Percentiles rank a stretch among this genome's conserved stretches.
phyloP scores from a whole-genome alignment of 768 basidiomycete species.

The Phaeotremella skinneri region DNA sequence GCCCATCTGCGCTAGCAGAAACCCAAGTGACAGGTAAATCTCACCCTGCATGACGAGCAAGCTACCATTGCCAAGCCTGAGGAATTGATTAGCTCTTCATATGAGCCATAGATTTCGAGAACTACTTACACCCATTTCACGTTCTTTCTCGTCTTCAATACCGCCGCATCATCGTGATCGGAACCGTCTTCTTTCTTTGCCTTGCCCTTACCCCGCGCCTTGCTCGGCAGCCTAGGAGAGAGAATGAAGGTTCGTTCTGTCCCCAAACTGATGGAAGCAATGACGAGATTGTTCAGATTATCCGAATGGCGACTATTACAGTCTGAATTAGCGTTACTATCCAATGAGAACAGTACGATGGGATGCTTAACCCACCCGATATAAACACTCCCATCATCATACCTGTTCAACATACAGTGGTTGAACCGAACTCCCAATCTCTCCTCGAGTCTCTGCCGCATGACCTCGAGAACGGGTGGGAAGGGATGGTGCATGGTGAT shows the following conservation, averaged over 20 bases:
- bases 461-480: constrained; percentile 48
- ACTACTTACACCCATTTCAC: constrained; percentile 40
- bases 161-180: constrained; percentile 1
- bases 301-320: constrained; percentile 41
- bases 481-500: constrained; percentile 53
- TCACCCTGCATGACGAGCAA: constrained; percentile 55
- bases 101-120: not conserved
- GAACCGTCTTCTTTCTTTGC: not conserved
- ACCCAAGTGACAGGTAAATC: not conserved
- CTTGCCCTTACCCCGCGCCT: constrained; percentile 9
- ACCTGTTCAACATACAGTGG: constrained; percentile 55
- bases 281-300: constrained; percentile 53
- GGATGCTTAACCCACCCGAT: constrained; percentile 45
- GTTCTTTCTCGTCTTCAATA: constrained; percentile 29
- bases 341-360: not conserved
- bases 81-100: not conserved
- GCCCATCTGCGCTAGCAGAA: too few species aligned
- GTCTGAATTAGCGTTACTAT: constrained; percentile 2
- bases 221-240: constrained; percentile 44
- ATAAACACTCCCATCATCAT: constrained; percentile 53
- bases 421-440: constrained; percentile 53
- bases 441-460: constrained; percentile 47
- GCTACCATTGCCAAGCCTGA: constrained; percentile 52
- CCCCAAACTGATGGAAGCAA: constrained; percentile 54
- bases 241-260: constrained; percentile 54